Evolutionary conservation across 441 rosid species (phyloP).

Genomic region (Euphorbia celastroides): DNA sequence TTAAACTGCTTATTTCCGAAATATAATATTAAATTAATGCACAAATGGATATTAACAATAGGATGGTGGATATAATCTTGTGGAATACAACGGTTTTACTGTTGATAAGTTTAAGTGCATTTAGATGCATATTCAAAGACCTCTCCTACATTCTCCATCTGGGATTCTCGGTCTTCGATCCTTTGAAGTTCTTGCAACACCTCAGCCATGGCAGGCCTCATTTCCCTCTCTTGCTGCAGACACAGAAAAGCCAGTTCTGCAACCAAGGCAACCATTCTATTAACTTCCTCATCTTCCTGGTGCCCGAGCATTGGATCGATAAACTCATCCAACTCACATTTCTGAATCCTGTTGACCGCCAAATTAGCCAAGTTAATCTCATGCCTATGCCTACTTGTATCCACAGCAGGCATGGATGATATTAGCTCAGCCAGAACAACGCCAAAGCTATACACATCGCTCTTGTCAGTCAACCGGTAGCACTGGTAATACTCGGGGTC

Average conservation of each 20-base stretch:
- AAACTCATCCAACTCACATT: slow-evolving; percentile 38
- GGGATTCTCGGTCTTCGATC: slow-evolving; percentile 23
- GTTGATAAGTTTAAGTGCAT: background rate
- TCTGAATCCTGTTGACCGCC: slow-evolving; percentile 58
- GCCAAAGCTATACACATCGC: slow-evolving; percentile 82
- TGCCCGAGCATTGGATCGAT: slow-evolving; percentile 53
- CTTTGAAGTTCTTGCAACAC: slow-evolving; percentile 41
- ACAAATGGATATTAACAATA: too few relatives aligned
- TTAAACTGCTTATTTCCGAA: too few relatives aligned
- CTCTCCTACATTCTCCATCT: slow-evolving; percentile 11
- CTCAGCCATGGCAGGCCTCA: slow-evolving; percentile 68
- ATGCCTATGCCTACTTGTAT: slow-evolving; percentile 42
- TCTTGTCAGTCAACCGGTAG: slow-evolving; percentile 63
- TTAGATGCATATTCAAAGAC: background rate
- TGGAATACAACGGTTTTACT: background rate
- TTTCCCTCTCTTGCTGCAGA: slow-evolving; percentile 56
- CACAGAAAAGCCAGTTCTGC: slow-evolving; percentile 67
- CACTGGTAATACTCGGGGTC: slow-evolving; percentile 67
- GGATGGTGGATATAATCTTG: too few relatives aligned
- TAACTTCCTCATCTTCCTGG: slow-evolving; percentile 30
- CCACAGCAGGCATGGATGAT: slow-evolving; percentile 75
- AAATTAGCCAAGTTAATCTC: slow-evolving; percentile 65
- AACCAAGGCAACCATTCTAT: slow-evolving; percentile 46
- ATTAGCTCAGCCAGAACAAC: slow-evolving; percentile 72
- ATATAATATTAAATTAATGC: too few relatives aligned